Evolutionary conservation across 352 stramenopile species (phyloP).

Genomic region (Pythium sp.): DNA sequence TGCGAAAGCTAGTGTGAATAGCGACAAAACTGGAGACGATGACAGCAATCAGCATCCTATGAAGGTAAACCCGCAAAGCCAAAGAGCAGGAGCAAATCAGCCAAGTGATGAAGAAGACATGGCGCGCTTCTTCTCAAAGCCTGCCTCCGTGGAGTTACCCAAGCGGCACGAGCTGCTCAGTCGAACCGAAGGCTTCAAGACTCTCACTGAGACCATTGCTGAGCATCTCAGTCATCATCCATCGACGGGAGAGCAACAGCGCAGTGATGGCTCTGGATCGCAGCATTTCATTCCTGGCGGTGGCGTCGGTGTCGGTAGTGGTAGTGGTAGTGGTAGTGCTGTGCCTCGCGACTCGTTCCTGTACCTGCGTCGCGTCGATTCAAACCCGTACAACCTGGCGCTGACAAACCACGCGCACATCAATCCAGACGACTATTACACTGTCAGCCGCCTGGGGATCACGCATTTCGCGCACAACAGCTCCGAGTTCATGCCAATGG

Average conservation of each 20-base stretch:
- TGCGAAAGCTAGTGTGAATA: not conserved
- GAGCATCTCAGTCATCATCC: constrained; percentile 31
- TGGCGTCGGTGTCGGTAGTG: not conserved
- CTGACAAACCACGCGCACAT: constrained; percentile 65
- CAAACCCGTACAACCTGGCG: constrained; percentile 74
- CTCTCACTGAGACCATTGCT: constrained; percentile 56
- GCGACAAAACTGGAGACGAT: not conserved
- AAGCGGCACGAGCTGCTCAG: constrained; percentile 45
- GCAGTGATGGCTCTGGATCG: not conserved
- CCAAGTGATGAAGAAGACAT: not conserved
- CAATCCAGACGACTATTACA: constrained; percentile 87
- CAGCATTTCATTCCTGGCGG: not conserved
- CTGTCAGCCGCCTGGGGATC: constrained; percentile 83
- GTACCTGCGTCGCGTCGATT: constrained; percentile 67
- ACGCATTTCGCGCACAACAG: constrained; percentile 82
- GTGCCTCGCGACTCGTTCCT: constrained; percentile 65
- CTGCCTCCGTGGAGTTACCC: constrained; percentile 7
- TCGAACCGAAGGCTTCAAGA: constrained; percentile 46
- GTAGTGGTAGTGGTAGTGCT: not conserved
- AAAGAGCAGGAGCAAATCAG: not conserved
- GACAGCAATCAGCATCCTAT: not conserved
- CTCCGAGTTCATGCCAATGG: constrained; percentile 86
- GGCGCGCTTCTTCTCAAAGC: constrained; percentile 2
- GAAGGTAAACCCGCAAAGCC: not conserved
- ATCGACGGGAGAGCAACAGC: not conserved